phyloP scores from a whole-genome alignment of 441 rosid species.

The Mallotus japonicus region DNA sequence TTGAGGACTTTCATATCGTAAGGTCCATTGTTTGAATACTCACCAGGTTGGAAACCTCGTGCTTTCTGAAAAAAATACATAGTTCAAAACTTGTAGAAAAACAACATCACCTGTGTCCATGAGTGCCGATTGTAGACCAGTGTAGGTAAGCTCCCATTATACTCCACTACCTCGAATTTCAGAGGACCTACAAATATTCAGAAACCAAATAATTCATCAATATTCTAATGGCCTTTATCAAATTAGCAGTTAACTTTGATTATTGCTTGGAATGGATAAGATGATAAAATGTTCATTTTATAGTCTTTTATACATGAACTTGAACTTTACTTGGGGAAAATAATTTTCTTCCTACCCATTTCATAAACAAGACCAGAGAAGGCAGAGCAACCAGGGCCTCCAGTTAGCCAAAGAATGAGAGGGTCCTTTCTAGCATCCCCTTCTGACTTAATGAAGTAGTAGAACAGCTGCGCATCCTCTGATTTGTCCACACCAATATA shows the following conservation, averaged over 20 bases:
- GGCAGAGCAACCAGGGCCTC: conserved; percentile 34
- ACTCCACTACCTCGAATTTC: conserved; percentile 21
- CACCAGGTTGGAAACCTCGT: too few species aligned
- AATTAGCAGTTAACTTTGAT: too few species aligned
- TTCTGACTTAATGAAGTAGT: conserved; percentile 34
- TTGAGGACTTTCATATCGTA: too few species aligned
- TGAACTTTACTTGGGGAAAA: too few species aligned
- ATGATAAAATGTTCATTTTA: too few species aligned
- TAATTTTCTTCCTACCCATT: conserved; percentile 5
- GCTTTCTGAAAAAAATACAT: too few species aligned
- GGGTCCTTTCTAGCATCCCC: conserved; percentile 30
- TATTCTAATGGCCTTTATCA: too few species aligned
- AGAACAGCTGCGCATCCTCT: conserved; percentile 32
- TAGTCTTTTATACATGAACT: too few species aligned
- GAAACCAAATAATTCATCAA: background rate
- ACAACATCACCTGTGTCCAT: conserved; percentile 57
- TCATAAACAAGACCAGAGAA: conserved; percentile 26
- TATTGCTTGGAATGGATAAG: too few species aligned
- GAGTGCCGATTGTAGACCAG: conserved; percentile 51
- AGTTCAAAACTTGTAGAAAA: background rate
- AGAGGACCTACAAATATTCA: conserved; percentile 13
- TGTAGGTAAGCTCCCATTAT: conserved; percentile 51
- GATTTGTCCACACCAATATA: conserved; percentile 30
- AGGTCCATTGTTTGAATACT: too few species aligned
- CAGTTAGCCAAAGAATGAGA: conserved; percentile 31